Evolutionary conservation across 306 rosid species (phyloP).

Genomic region (Sechiopsis laciniata): DNA sequence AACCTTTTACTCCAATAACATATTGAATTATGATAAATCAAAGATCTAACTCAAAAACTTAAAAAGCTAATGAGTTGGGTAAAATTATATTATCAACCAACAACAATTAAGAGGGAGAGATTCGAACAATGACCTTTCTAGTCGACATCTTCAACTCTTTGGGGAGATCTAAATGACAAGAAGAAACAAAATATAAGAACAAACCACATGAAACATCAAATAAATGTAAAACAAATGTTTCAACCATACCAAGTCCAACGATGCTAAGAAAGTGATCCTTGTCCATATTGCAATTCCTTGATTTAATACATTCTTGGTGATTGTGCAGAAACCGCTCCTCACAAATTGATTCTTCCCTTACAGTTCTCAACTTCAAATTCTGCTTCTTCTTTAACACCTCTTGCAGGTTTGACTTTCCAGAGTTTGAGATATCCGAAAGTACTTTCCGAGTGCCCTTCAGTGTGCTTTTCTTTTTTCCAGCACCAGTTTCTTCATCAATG

Average conservation of each 20-base stretch:
- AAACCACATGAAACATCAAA: not conserved
- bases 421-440: constrained; percentile 59
- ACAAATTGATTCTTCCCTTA: constrained; percentile 34
- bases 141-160: constrained; percentile 26
- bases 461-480: constrained; percentile 27
- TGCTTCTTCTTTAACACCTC: constrained; percentile 29
- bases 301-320: constrained; percentile 46
- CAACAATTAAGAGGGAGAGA: not conserved
- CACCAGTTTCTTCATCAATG: constrained; percentile 31
- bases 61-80: too few species aligned
- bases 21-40: too few species aligned
- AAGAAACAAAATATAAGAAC: not conserved
- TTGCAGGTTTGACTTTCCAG: constrained; percentile 28
- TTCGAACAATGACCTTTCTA: constrained; percentile 31
- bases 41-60: too few species aligned
- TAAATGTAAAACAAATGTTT: constrained; percentile 1
- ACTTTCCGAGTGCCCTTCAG: constrained; percentile 42
- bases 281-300: constrained; percentile 30
- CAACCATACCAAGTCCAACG: constrained; percentile 42
- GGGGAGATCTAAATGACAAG: constrained; percentile 32
- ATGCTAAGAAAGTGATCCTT: constrained; percentile 35
- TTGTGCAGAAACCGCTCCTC: constrained; percentile 46
- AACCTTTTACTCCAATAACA: too few species aligned
- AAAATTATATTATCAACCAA: too few species aligned
- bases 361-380: constrained; percentile 30